Base-by-base conservation (phyloP, 139 green algal genomes). In the Trebouxia sp. region DNA sequence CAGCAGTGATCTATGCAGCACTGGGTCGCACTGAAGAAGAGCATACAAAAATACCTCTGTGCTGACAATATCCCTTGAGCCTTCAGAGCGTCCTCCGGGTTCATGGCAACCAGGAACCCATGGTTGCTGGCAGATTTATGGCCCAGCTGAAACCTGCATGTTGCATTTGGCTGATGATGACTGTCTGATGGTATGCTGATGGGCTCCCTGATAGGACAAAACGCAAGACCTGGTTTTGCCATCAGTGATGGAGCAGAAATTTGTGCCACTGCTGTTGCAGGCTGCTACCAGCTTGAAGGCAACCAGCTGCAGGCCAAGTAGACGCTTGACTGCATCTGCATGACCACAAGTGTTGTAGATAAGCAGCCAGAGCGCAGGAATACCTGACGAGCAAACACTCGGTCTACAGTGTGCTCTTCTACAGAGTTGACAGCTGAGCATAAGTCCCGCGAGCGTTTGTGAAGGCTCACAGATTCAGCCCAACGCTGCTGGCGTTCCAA, bases 351-450 rank as follows among this genome's bases (percentile, higher is more conserved):
- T 24, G 58, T 26, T 10, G 28, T 30, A 28, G 20, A 53, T 53
- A 1, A 53, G 20, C 15, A 17, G 15, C 20, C 47, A 10, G 47
- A 5, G 47, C 6, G 42, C 32, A 41, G 20, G 20, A 26, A 8
- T 35, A 72, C 62, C 62, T 72, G 62, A 43, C 32, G 32, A 45
- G 35, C 62, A 45, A 72, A 72, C 5, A 72, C 62, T 43, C 26
- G 9, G 32, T 72, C 62, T 12, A 30, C 11, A 8, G 62, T 45
- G 8, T 30, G 32, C 11, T 14, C 7, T 22, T 72, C 32, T 43
- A 45, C 62, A 30, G 28, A 10, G 24, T 35, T 42, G 11, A 72
- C 62, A 14, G 8, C 15, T 45, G 8, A 30, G 9, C 14, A 45
- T 22, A 72, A n/a, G 14, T 41, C 32, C 14, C 20, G 3, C 32